phyloP scores from a whole-genome alignment of 768 basidiomycete species.

The Fomitopsis serialis region DNA sequence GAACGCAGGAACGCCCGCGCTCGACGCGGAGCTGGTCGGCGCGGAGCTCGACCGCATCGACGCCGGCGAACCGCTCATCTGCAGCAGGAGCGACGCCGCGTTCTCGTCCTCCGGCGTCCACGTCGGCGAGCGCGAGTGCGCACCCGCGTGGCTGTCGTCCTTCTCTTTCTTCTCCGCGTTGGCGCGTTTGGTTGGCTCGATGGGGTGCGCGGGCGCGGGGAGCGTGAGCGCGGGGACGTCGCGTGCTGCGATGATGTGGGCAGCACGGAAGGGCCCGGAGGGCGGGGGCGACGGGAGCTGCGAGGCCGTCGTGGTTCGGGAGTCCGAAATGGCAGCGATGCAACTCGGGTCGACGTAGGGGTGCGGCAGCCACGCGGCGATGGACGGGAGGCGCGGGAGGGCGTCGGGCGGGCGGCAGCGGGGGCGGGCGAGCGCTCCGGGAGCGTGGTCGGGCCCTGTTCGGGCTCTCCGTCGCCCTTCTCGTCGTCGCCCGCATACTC shows the following conservation, averaged over 20 bases:
- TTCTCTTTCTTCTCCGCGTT: slow-evolving; percentile 13
- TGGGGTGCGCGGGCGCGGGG: slow-evolving; percentile 49
- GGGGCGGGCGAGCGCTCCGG: background rate
- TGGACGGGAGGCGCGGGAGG: slow-evolving; percentile 51
- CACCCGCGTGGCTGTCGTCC: slow-evolving; percentile 7
- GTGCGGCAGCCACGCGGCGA: slow-evolving; percentile 60
- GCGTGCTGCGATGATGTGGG: slow-evolving; percentile 29
- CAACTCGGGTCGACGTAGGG: slow-evolving; percentile 24
- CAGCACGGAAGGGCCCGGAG: slow-evolving; percentile 25
- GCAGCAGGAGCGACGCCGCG: slow-evolving; percentile 61
- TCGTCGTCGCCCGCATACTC: slow-evolving; percentile 11
- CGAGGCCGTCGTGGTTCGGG: slow-evolving; percentile 2
- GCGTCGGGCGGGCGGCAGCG: slow-evolving; percentile 3
- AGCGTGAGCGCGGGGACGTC: slow-evolving; percentile 39
- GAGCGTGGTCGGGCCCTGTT: slow-evolving; percentile 13
- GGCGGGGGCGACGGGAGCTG: slow-evolving; percentile 33
- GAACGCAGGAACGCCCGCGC: slow-evolving; percentile 1
- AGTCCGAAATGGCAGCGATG: slow-evolving; percentile 9
- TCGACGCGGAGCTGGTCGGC: slow-evolving; percentile 24
- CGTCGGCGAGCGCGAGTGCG: slow-evolving; percentile 20
- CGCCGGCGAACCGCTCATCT: slow-evolving; percentile 47
- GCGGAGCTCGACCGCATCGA: slow-evolving; percentile 30
- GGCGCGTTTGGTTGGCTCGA: slow-evolving; percentile 24
- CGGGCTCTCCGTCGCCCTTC: slow-evolving; percentile 12
- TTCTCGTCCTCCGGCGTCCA: slow-evolving; percentile 63